Evolutionary conservation across 495 filamentous ascomycete species (phyloP), one percentile per base, ranked within the genome.

Genomic region (Emericellopsis terricola): DNA sequence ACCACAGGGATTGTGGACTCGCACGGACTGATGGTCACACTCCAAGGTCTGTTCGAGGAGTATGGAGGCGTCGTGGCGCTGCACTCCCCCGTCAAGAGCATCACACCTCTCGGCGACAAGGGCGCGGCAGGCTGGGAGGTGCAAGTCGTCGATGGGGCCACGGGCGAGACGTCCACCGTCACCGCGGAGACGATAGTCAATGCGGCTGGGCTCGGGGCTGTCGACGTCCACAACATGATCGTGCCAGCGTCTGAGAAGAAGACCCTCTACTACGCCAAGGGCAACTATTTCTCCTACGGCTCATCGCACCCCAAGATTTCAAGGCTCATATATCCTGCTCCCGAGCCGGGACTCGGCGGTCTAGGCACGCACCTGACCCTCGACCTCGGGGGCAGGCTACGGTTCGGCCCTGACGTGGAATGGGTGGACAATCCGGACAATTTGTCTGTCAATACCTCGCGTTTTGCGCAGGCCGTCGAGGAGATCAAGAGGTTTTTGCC

Each of bases 341-440:
- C 85, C 0, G 51, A 77, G 7, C 78, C 81, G 0, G 84, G 86
- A 9, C 67, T 73, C 26, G 86, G 69, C 29, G 89, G 89, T 0
- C 63, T 97, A 7, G 89, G 89, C 28, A 94, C 89, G 1, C 89
- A 97, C 56, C 58, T 97, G 4, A 97, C 89, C 1, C 65, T 96
- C 14, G 89, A 97, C 48, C 64, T 96, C 59, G 70, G 66, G 0
- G 87, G 85, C 0, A 68, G 80, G 1, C 68, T 96, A 18, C 77
- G 86, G 23, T 97, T 97, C 49, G 89, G 89, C 0, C 89, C 89
- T 0, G 89, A 97, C 46, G 81, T 94, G 9, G 85, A 96, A 51
- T 96, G 91, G 89, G 73, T 91, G 1, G 65, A 70, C 24, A 44
- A 46, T 0, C 44, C 59, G 0, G 7, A 32, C 7, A 50, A 58